These are phyloP conservation scores for Saccharomyces pastorianus DNA, from an alignment of 1,139 yeast species.

Conservation along the genomic window DNA sequence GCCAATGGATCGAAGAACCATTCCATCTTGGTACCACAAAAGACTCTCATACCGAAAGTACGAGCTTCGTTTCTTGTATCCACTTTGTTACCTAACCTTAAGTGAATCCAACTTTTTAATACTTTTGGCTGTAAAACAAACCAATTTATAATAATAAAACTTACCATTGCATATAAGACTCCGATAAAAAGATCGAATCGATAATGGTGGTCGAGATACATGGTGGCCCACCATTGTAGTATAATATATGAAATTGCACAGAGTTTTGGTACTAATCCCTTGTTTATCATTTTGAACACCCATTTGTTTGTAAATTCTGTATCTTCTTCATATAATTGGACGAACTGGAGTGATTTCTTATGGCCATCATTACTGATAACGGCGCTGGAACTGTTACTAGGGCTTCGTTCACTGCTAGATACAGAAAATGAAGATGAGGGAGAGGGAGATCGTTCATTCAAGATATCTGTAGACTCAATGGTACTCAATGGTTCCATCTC, in stretches of 20 bases:
- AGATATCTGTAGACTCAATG: not conserved
- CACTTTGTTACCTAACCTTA: conserved; percentile 32
- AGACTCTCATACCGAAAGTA: conserved; percentile 56
- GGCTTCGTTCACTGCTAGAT: not conserved
- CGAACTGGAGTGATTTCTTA: conserved; percentile 5
- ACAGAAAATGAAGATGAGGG: not conserved
- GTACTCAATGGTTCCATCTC: conserved; percentile 1
- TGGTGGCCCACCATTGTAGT: conserved; percentile 69
- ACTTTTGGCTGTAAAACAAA: conserved; percentile 27
- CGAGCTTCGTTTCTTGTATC: conserved; percentile 33
- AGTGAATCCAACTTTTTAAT: conserved; percentile 19
- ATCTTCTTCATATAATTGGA: conserved; percentile 15
- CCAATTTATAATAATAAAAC: conserved; percentile 37
- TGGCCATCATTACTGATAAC: not conserved
- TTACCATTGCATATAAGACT: conserved; percentile 40
- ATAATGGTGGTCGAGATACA: conserved; percentile 67
- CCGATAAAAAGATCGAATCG: conserved; percentile 53
- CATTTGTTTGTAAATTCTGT: conserved; percentile 11
- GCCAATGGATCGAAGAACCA: conserved; percentile 46
- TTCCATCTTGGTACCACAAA: conserved; percentile 39
- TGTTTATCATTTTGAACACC: conserved; percentile 20
- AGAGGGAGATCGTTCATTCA: not conserved
- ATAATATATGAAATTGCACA: conserved; percentile 36
- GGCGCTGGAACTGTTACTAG: not conserved
- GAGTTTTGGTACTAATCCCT: conserved; percentile 27